Percentiles rank a stretch among this genome's conserved stretches.
These are phyloP conservation scores for Fomitopsis serialis DNA, from an alignment of 768 basidiomycete genomes.

Conservation along the genomic window DNA sequence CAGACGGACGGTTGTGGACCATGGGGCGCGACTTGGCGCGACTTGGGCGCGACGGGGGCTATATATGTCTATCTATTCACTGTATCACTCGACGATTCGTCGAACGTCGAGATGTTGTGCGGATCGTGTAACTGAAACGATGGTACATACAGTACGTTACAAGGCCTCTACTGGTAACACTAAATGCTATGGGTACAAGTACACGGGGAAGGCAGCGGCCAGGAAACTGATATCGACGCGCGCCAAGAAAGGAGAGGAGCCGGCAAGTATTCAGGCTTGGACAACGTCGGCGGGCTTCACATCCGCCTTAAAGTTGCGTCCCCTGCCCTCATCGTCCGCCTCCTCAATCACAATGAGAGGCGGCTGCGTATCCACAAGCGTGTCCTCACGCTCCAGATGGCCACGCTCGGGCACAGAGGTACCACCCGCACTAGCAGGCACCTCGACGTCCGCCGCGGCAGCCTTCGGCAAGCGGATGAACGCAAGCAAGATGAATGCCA, in stretches of 20 bases:
- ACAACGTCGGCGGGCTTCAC: conserved; percentile 1
- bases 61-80: not conserved
- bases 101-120: too few species aligned
- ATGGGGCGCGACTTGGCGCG: not conserved
- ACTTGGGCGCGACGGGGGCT: not conserved
- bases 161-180: not conserved
- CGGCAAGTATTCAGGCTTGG: not conserved
- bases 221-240: too few species aligned
- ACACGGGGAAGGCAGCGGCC: not conserved
- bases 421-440: not conserved
- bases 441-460: conserved; percentile 11
- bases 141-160: not conserved
- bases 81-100: not conserved
- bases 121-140: too few species aligned
- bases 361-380: conserved; percentile 8
- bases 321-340: conserved; percentile 10
- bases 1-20: too few species aligned
- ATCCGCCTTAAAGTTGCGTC: not conserved
- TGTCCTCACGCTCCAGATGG: conserved; percentile 9
- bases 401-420: not conserved
- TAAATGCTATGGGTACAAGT: not conserved
- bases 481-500: conserved; percentile 40
- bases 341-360: conserved; percentile 14
- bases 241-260: not conserved
- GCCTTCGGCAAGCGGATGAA: conserved; percentile 39